phyloP scores from a whole-genome alignment of 2,329 filamentous ascomycete genomes.

The Talaromyces marneffei region DNA sequence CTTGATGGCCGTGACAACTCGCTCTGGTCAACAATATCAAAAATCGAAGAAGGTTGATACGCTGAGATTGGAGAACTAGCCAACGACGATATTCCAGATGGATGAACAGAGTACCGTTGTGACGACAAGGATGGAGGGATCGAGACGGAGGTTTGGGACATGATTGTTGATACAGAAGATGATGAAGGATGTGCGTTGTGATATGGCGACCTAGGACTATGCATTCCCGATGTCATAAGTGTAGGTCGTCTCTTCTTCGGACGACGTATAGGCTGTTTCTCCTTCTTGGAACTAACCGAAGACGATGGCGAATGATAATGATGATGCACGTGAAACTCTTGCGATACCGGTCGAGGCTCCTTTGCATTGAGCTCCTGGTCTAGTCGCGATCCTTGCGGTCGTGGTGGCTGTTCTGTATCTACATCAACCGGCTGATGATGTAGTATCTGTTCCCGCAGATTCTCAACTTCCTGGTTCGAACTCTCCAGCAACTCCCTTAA shows the following conservation, averaged over 20 bases:
- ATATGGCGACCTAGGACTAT: conserved; percentile 27
- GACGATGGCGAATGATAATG: conserved; percentile 75
- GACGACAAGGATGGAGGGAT: conserved; percentile 39
- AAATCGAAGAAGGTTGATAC: conserved; percentile 66
- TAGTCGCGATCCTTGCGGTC: conserved; percentile 51
- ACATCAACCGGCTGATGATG: conserved; percentile 50
- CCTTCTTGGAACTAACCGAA: conserved; percentile 42
- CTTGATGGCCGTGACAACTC: conserved; percentile 73
- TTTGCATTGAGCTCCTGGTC: conserved; percentile 63
- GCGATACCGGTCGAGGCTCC: conserved; percentile 49
- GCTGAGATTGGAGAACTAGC: conserved; percentile 77
- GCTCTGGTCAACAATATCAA: conserved; percentile 63
- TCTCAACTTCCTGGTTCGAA: conserved; percentile 91
- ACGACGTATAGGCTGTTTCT: conserved; percentile 45
- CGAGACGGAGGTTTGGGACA: conserved; percentile 58
- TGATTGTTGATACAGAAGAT: conserved; percentile 52
- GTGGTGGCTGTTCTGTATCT: not conserved
- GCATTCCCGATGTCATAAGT: conserved; percentile 21
- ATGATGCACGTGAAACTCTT: conserved; percentile 87
- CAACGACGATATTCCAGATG: conserved; percentile 58
- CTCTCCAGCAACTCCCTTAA: conserved; percentile 82
- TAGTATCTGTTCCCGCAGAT: conserved; percentile 71
- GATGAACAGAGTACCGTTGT: conserved; percentile 32
- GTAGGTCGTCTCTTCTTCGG: conserved; percentile 67
- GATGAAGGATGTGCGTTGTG: conserved; percentile 27